phyloP scores from a whole-genome alignment of 2,329 filamentous ascomycete species.

The Bisporella sp. region DNA sequence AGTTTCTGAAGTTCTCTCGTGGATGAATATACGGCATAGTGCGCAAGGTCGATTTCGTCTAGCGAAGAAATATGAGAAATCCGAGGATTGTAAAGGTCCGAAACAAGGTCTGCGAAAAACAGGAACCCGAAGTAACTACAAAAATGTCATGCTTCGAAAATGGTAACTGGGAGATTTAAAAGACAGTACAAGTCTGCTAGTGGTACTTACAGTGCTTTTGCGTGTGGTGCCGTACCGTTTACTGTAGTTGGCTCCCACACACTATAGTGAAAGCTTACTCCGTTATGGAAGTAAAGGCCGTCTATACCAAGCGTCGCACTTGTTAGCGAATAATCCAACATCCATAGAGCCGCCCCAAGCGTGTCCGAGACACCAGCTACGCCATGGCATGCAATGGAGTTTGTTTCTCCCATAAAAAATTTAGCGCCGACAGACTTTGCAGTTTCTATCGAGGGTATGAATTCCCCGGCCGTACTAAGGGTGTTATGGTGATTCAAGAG shows the following conservation, averaged over 20 bases:
- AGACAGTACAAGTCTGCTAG: too few relatives aligned
- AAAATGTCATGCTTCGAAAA: background rate
- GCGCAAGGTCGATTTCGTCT: background rate
- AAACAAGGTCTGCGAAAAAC: background rate
- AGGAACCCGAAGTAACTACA: background rate
- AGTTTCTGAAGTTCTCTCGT: background rate
- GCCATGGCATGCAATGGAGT: constrained; percentile 24
- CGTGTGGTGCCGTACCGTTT: background rate
- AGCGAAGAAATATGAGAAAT: background rate
- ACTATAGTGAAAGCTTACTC: background rate
- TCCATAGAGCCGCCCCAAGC: constrained; percentile 21
- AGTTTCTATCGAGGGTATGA: background rate
- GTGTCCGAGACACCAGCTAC: constrained; percentile 19
- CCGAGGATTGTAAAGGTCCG: background rate
- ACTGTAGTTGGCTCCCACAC: constrained; percentile 1
- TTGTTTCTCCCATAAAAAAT: constrained; percentile 24
- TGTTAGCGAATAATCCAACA: constrained; percentile 19
- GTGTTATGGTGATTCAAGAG: too few relatives aligned
- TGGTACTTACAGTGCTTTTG: too few relatives aligned
- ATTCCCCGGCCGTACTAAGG: too few relatives aligned
- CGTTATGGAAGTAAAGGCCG: constrained; percentile 16
- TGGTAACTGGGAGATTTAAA: too few relatives aligned
- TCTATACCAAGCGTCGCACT: constrained; percentile 18
- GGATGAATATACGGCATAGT: background rate
- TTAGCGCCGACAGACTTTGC: constrained; percentile 3